These are phyloP conservation scores for Aspergillus nomiae DNA, from an alignment of 2,329 filamentous ascomycete species.

Conservation along the genomic window DNA sequence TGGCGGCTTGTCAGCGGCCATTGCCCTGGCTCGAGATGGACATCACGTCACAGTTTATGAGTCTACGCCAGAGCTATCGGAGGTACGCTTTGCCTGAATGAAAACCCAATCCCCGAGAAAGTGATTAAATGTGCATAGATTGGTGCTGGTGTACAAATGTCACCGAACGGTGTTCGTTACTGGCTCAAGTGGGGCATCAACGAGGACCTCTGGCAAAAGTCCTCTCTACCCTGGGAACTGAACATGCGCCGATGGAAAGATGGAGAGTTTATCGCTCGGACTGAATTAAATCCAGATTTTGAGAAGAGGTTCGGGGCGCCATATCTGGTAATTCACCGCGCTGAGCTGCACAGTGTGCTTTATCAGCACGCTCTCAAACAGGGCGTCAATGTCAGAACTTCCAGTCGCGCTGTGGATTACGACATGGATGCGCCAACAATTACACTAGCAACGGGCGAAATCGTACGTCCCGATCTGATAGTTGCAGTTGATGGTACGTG, in stretches of 20 bases:
- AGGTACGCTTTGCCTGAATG: not conserved
- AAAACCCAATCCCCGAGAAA: not conserved
- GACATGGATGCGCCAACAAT: conserved; percentile 12
- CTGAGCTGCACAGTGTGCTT: too few species aligned
- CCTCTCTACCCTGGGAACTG: conserved; percentile 21
- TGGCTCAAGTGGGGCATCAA: conserved; percentile 44
- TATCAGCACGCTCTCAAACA: conserved; percentile 5
- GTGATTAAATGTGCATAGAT: conserved; percentile 20
- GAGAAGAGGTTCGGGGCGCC: conserved; percentile 6
- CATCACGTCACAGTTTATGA: not conserved
- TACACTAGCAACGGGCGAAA: conserved; percentile 9
- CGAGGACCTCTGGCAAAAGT: conserved; percentile 23
- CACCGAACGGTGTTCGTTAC: conserved; percentile 44
- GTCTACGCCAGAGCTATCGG: not conserved
- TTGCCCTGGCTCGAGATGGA: not conserved
- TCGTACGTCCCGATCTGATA: too few species aligned
- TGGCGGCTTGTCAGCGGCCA: not conserved
- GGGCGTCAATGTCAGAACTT: conserved; percentile 20
- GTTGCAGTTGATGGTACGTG: too few species aligned
- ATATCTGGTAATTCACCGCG: too few species aligned
- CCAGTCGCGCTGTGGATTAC: conserved; percentile 16
- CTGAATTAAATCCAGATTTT: conserved; percentile 33
- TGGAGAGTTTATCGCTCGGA: conserved; percentile 41
- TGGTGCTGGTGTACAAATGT: conserved; percentile 43
- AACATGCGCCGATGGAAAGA: conserved; percentile 42